Percentiles rank a stretch among this genome's conserved stretches.
phyloP scores from a whole-genome alignment of 441 rosid genomes.

The Corymbia citriodora region DNA sequence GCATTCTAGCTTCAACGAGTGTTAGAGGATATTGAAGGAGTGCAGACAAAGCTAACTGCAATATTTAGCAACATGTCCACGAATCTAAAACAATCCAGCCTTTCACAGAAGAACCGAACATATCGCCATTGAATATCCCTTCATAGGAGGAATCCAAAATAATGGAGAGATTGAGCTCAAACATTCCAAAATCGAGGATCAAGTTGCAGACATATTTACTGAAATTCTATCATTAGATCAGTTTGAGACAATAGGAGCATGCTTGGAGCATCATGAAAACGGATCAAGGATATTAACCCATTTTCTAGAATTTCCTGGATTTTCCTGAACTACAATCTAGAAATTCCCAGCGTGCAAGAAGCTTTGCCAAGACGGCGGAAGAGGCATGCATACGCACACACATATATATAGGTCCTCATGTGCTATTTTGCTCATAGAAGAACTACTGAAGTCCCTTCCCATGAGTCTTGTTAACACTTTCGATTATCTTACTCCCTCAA shows the following conservation, averaged over 20 bases:
- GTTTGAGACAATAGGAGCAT: neutral
- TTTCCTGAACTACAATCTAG: neutral
- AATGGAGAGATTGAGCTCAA: neutral
- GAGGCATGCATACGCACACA: too few relatives aligned
- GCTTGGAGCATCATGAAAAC: neutral
- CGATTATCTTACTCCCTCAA: neutral
- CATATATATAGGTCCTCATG: neutral
- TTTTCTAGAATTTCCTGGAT: neutral
- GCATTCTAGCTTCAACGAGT: neutral
- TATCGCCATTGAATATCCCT: neutral
- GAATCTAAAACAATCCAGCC: neutral
- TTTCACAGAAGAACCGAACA: neutral
- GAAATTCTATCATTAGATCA: neutral
- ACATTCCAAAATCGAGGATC: neutral
- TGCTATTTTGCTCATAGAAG: neutral
- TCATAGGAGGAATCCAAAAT: neutral
- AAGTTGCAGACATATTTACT: neutral
- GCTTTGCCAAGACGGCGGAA: neutral
- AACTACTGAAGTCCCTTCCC: neutral
- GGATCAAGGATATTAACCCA: neutral
- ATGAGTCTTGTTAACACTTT: neutral
- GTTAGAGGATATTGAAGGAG: neutral
- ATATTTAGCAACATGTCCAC: accelerated
- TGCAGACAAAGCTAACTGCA: neutral
- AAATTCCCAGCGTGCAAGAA: neutral